Percentiles rank a stretch among this genome's conserved stretches.
Conservation (phyloP, 495 filamentous ascomycete species). For the Penicillium dipodomyicola region DNA sequence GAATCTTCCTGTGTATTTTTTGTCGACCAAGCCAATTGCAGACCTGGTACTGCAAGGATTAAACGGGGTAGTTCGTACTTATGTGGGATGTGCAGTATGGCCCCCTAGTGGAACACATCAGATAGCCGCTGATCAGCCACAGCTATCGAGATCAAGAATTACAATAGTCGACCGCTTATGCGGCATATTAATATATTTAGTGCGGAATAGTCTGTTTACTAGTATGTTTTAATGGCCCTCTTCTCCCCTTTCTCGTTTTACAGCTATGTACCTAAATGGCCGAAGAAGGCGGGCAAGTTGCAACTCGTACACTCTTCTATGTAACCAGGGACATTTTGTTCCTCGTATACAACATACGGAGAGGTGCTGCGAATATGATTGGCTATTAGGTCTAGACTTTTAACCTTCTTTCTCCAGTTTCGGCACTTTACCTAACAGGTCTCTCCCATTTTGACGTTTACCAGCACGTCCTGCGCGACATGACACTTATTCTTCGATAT, state of each 20-base stretch:
- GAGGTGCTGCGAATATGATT: neutral
- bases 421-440: neutral
- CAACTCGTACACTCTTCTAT: no score
- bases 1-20: neutral
- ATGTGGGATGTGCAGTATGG: neutral
- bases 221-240: no score
- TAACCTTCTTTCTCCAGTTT: neutral
- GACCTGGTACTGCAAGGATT: neutral
- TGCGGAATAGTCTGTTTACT: no score
- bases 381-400: neutral
- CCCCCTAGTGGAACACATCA: neutral
- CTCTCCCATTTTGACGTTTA: neutral
- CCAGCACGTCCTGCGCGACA: neutral
- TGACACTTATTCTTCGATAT: neutral
- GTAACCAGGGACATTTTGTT: neutral
- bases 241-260: no score
- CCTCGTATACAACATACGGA: neutral
- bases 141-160: neutral
- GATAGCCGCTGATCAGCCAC: neutral
- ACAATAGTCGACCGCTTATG: no score
- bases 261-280: no score
- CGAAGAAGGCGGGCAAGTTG: no score
- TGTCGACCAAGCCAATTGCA: neutral
- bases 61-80: neutral
- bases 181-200: no score